Percentiles rank a stretch among this genome's conserved stretches.
Evolutionary conservation across 495 filamentous ascomycete genomes (phyloP).

Genomic region (Penicillium pancosmium): DNA sequence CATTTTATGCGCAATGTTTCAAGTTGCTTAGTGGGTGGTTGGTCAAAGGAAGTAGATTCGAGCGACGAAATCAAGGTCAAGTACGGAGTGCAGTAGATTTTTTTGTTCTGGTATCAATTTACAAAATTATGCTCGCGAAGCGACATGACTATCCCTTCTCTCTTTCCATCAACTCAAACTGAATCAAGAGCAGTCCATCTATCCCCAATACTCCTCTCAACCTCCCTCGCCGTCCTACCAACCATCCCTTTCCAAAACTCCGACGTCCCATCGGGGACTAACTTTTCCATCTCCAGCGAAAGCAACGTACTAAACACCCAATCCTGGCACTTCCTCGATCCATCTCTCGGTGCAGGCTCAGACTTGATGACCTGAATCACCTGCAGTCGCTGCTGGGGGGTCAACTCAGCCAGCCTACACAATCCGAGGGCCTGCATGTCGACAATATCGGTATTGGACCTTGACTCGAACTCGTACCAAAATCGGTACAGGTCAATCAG

Average conservation of each 20-base stretch:
- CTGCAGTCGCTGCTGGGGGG: constrained; percentile 13
- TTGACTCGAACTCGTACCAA: constrained; percentile 20
- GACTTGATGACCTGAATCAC: constrained; percentile 22
- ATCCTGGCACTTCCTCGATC: constrained; percentile 27
- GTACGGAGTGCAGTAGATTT: too few relatives aligned
- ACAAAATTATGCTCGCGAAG: too few relatives aligned
- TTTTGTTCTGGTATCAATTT: too few relatives aligned
- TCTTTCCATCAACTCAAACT: neutral
- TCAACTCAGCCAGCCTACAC: constrained; percentile 16
- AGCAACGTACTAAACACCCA: constrained; percentile 29
- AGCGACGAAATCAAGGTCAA: neutral
- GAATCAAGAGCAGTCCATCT: constrained; percentile 15
- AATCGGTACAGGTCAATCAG: constrained; percentile 19
- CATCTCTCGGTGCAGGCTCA: constrained; percentile 22
- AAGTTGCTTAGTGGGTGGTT: neutral
- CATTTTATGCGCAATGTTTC: neutral
- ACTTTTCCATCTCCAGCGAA: constrained; percentile 27
- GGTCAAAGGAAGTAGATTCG: neutral
- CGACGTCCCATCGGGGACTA: constrained; percentile 26
- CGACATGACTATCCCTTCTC: neutral
- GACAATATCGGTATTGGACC: constrained; percentile 14
- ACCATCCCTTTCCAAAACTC: constrained; percentile 29
- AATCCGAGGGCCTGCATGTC: constrained; percentile 16
- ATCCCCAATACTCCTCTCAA: constrained; percentile 17
- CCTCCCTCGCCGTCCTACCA: constrained; percentile 20